Evolutionary conservation across 2,329 filamentous ascomycete species (phyloP).

Genomic region (Pseudogymnoascus sp.): DNA sequence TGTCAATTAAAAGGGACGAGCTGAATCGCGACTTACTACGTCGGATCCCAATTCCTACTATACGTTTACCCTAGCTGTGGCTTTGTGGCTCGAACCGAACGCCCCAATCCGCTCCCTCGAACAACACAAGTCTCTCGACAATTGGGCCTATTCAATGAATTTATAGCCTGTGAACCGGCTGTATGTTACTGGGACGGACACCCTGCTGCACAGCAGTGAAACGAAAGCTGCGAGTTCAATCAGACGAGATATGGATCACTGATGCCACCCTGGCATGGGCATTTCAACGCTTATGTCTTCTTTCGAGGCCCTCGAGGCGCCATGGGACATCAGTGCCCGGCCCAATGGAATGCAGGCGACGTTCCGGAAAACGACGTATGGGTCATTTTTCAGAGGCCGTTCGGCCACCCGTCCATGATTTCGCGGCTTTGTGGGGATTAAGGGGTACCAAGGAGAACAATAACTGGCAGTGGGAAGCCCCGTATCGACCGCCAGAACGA

Average conservation of each 20-base stretch:
- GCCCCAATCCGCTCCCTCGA: neutral
- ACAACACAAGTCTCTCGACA: neutral
- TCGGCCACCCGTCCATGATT: constrained; percentile 15
- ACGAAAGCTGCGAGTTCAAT: constrained; percentile 31
- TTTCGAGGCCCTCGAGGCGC: constrained; percentile 26
- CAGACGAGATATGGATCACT: constrained; percentile 49
- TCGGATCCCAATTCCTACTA: neutral
- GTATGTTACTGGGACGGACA: neutral
- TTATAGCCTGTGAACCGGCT: neutral
- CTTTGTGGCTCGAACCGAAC: neutral
- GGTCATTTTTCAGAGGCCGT: constrained; percentile 21
- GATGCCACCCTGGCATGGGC: constrained; percentile 46
- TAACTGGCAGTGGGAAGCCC: constrained; percentile 28
- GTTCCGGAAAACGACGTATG: constrained; percentile 29
- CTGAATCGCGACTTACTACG: neutral
- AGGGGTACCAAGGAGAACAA: constrained; percentile 21
- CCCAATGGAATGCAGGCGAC: constrained; percentile 28
- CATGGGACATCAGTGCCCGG: constrained; percentile 30
- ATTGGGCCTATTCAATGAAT: neutral
- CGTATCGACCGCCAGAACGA: constrained; percentile 14
- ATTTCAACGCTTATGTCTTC: constrained; percentile 39
- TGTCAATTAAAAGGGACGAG: neutral
- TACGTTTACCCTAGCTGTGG: neutral
- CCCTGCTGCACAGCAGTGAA: constrained; percentile 43
- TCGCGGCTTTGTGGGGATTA: constrained; percentile 19